Percentiles rank a stretch among this genome's conserved stretches.
These are phyloP conservation scores for Blastobotrys arbuscula DNA, from an alignment of 1,139 yeast genomes.

Conservation along the genomic window DNA sequence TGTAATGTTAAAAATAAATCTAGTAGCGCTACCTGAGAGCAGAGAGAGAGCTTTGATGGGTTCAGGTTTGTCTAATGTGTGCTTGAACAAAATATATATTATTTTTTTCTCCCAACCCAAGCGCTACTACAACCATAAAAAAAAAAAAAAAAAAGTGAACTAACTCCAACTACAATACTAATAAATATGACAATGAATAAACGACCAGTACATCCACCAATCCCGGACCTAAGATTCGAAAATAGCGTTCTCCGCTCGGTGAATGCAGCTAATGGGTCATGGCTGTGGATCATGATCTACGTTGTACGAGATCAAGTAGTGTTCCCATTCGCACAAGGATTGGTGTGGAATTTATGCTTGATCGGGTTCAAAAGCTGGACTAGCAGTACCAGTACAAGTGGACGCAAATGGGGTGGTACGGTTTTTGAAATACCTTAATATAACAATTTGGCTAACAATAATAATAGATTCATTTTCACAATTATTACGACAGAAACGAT, in stretches of 20 bases:
- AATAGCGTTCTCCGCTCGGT: conserved; percentile 29
- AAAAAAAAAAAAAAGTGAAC: background rate
- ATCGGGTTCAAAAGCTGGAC: conserved; percentile 41
- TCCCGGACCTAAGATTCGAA: conserved; percentile 35
- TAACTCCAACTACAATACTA: too few relatives aligned
- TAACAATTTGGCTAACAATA: background rate
- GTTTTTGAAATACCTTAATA: background rate
- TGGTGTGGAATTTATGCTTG: conserved; percentile 41
- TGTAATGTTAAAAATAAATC: too few relatives aligned
- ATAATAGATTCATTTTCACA: background rate
- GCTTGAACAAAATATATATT: too few relatives aligned
- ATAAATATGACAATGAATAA: background rate
- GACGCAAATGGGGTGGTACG: conserved; percentile 31
- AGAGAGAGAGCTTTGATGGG: too few relatives aligned
- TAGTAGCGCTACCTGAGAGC: too few relatives aligned
- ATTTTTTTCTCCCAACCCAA: background rate
- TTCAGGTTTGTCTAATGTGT: too few relatives aligned
- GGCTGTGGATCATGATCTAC: conserved; percentile 25
- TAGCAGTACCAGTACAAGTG: conserved; percentile 19
- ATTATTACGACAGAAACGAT: background rate
- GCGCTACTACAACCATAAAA: background rate
- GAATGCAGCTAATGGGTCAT: conserved; percentile 30
- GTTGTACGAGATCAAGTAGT: conserved; percentile 36
- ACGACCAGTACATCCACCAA: conserved; percentile 20
- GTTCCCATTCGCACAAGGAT: conserved; percentile 46